Conservation (phyloP, 345 rosid genomes). For the Populus alba region DNA sequence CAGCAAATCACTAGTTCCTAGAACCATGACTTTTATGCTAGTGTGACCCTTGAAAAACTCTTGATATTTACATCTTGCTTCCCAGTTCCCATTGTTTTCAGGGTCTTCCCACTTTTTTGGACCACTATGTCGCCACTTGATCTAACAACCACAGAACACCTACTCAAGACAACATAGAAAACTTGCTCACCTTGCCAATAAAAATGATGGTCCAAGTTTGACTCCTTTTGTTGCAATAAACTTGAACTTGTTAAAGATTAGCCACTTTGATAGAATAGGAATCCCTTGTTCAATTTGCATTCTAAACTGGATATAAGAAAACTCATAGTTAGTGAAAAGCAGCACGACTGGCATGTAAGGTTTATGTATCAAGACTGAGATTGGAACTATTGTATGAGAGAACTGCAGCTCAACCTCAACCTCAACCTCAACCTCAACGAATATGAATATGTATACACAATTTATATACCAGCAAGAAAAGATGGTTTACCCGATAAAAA, state of each 20-base stretch:
- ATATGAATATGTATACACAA: not conserved
- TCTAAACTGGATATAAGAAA: constrained; percentile 56
- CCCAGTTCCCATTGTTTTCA: not conserved
- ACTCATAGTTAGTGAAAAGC: constrained; percentile 11
- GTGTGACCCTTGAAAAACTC: not conserved
- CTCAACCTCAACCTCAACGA: not conserved
- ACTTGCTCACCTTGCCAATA: constrained; percentile 68
- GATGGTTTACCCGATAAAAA: constrained; percentile 72
- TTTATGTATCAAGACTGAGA: not conserved
- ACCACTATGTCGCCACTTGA: not conserved
- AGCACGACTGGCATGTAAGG: not conserved
- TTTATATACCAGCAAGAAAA: constrained; percentile 8
- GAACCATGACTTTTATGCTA: not conserved
- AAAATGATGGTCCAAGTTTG: constrained; percentile 81
- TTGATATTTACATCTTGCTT: not conserved
- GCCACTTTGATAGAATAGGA: constrained; percentile 87
- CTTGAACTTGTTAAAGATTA: constrained; percentile 87
- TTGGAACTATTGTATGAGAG: not conserved
- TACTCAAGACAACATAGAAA: constrained; percentile 7
- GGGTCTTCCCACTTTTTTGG: not conserved
- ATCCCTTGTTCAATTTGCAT: constrained; percentile 95
- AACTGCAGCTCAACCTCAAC: not conserved
- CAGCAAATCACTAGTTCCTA: not conserved
- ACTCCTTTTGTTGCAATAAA: constrained; percentile 79
- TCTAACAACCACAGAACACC: constrained; percentile 4